Conservation (phyloP, 75 land plant species). For the Selaginella moellendorffii region DNA sequence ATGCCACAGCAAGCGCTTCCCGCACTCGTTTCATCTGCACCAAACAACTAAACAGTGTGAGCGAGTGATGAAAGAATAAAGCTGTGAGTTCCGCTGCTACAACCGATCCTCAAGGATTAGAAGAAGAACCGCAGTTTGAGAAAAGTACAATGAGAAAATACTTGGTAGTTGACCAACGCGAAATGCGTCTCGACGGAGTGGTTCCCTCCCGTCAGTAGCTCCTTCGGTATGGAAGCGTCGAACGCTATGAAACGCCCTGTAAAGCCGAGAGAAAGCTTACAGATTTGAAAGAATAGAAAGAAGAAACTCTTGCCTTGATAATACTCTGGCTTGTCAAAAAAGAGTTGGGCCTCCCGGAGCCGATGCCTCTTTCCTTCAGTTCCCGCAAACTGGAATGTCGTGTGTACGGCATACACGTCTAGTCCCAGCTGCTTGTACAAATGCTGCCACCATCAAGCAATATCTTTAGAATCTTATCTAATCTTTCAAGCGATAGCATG, state of each 20-base stretch:
- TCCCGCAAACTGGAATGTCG: conserved; percentile 92
- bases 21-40: conserved; percentile 79
- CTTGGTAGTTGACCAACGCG: conserved; percentile 74
- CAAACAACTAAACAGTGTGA: too few species aligned
- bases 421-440: conserved; percentile 54
- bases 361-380: conserved; percentile 94
- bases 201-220: conserved; percentile 52
- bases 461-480: neutral
- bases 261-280: neutral
- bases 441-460: conserved; percentile 19
- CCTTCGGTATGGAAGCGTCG: conserved; percentile 61
- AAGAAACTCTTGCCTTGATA: conserved; percentile 65
- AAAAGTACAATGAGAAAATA: conserved; percentile 15
- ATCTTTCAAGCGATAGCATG: too few species aligned
- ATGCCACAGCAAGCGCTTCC: conserved; percentile 80
- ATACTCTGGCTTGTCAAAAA: conserved; percentile 79
- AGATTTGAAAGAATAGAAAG: neutral
- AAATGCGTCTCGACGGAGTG: conserved; percentile 81
- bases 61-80: too few species aligned
- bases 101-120: too few species aligned
- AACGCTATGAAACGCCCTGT: conserved; percentile 75
- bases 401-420: conserved; percentile 90
- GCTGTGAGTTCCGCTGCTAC: too few species aligned
- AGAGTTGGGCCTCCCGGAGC: conserved; percentile 73
- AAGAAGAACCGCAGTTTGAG: too few species aligned